Conservation (phyloP, 2,329 filamentous ascomycete genomes). For the Passalora sequoiae region DNA sequence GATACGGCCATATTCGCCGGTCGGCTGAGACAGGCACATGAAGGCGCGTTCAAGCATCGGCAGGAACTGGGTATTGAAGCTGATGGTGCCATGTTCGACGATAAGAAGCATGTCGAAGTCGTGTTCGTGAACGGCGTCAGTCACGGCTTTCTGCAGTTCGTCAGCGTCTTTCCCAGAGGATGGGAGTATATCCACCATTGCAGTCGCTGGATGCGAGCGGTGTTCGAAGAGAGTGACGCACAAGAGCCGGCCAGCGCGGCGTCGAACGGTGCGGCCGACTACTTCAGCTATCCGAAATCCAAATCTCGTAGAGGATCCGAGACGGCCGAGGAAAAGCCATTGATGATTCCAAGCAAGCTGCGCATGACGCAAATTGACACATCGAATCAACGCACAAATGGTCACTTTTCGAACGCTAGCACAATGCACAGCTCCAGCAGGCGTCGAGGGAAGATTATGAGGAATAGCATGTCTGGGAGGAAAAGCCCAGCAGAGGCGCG, state of each 20-base stretch:
- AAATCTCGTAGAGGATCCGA: slow-evolving; percentile 36
- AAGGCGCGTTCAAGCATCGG: slow-evolving; percentile 51
- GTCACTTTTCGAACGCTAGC: not conserved
- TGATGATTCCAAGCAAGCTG: slow-evolving; percentile 64
- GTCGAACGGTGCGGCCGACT: slow-evolving; percentile 21
- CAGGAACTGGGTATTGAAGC: slow-evolving; percentile 53
- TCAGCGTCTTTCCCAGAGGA: slow-evolving; percentile 77
- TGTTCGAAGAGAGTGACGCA: slow-evolving; percentile 55
- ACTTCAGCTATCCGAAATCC: slow-evolving; percentile 20
- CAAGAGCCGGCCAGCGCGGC: slow-evolving; percentile 22
- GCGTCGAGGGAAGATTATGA: slow-evolving; percentile 22
- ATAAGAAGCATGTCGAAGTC: slow-evolving; percentile 65
- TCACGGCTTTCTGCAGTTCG: slow-evolving; percentile 92
- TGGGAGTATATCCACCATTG: slow-evolving; percentile 82
- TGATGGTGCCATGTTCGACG: slow-evolving; percentile 53
- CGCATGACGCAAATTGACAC: slow-evolving; percentile 20
- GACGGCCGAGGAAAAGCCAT: slow-evolving; percentile 71
- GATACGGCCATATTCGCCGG: slow-evolving; percentile 96
- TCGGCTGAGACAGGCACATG: slow-evolving; percentile 72
- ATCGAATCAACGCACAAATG: slow-evolving; percentile 5
- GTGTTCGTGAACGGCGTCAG: slow-evolving; percentile 80
- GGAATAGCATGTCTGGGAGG: slow-evolving; percentile 27
- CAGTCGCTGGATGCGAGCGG: slow-evolving; percentile 73
- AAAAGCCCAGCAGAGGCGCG: slow-evolving; percentile 30
- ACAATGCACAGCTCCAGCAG: slow-evolving; percentile 19